Conservation (phyloP, 1,284 basidiomycete species). For the Sanghuangporus weigelae region DNA sequence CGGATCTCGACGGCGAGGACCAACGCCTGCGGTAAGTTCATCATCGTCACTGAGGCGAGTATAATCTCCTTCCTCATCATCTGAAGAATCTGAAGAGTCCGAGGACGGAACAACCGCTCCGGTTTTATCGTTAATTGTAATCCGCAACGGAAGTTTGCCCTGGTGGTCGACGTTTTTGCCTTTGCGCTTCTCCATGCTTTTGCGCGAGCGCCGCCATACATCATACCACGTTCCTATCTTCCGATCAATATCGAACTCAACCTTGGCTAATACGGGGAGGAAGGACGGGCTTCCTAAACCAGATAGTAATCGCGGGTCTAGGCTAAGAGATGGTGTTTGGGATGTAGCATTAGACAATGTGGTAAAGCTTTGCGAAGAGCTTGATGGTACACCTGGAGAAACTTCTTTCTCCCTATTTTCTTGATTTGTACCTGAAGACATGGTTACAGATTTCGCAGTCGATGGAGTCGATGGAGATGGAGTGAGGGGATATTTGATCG, state of each 20-base stretch:
- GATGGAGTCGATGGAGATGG: constrained; percentile 53
- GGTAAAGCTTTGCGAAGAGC: constrained; percentile 8
- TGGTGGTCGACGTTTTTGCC: constrained; percentile 23
- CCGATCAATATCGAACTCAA: constrained; percentile 83
- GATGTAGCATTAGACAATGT: constrained; percentile 50
- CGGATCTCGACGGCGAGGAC: constrained; percentile 29
- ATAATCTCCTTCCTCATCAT: constrained; percentile 28
- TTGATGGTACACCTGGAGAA: constrained; percentile 4
- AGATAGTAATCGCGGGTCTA: constrained; percentile 53
- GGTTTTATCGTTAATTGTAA: constrained; percentile 15
- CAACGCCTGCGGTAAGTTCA: constrained; percentile 14
- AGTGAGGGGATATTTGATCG: constrained; percentile 34
- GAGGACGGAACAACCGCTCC: constrained; percentile 7
- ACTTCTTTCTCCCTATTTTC: background rate
- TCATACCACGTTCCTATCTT: constrained; percentile 72
- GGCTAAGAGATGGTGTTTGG: constrained; percentile 42
- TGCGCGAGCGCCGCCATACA: constrained; percentile 65
- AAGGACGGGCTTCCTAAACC: constrained; percentile 58
- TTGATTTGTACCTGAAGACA: background rate
- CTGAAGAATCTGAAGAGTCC: constrained; percentile 6
- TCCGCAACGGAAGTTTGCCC: constrained; percentile 14
- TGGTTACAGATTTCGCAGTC: background rate
- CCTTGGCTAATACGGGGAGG: constrained; percentile 79
- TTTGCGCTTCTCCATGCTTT: constrained; percentile 21
- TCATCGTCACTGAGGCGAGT: constrained; percentile 29